A percentile compares a stretch with the other conserved stretches of the same genome.
Conservation (phyloP, 176 grass and related monocot species). For the Saccharum spontaneum region DNA sequence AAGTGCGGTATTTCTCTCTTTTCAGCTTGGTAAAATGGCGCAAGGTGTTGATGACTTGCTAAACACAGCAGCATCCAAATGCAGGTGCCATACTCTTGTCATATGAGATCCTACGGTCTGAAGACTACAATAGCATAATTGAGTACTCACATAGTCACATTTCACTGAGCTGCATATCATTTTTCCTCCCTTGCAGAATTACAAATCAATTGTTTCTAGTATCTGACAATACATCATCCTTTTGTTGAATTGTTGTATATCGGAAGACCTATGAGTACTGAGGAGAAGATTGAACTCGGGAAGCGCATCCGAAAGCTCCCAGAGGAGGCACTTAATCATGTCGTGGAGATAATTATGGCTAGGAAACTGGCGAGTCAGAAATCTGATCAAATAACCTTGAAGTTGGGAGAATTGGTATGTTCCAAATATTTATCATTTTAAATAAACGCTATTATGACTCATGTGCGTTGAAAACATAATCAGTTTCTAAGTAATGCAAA, state of each 20-base stretch:
- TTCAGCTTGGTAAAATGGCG: conserved; percentile 70
- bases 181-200: conserved; percentile 6
- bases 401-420: conserved; percentile 63
- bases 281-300: conserved; percentile 70
- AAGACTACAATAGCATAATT: background rate
- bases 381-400: conserved; percentile 53
- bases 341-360: conserved; percentile 52
- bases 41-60: conserved; percentile 55
- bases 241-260: conserved; percentile 34
- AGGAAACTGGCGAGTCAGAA: conserved; percentile 38
- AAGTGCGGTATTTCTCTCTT: conserved; percentile 19
- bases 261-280: conserved; percentile 62
- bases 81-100: conserved; percentile 53
- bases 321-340: conserved; percentile 45
- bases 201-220: background rate
- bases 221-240: background rate
- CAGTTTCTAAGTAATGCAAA: background rate
- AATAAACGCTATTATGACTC: background rate
- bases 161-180: background rate
- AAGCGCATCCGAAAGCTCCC: conserved; percentile 69
- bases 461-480: background rate
- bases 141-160: background rate
- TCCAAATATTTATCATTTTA: background rate
- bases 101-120: conserved; percentile 11
- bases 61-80: conserved; percentile 60